These are phyloP conservation scores for Saturnispora saitoi DNA, from an alignment of 805 yeast genomes.

Conservation along the genomic window DNA sequence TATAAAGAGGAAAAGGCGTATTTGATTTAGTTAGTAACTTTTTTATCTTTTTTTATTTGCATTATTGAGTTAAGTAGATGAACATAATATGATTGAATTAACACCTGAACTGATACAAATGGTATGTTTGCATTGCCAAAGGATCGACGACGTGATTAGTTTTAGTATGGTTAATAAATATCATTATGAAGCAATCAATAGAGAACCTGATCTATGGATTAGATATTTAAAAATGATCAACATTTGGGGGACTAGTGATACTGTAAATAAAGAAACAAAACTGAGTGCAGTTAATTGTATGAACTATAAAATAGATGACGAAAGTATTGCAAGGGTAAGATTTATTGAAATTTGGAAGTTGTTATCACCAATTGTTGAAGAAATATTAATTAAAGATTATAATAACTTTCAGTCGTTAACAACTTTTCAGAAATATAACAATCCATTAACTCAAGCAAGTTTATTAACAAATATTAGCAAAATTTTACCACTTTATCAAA, in stretches of 20 bases:
- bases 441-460: slow-evolving; percentile 26
- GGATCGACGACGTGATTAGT: slow-evolving; percentile 22
- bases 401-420: slow-evolving; percentile 26
- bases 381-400: slow-evolving; percentile 27
- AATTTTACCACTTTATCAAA: slow-evolving; percentile 21
- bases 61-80: neutral
- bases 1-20: too few relatives aligned
- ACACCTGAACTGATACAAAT: slow-evolving; percentile 12
- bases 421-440: slow-evolving; percentile 24
- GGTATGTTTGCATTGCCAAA: slow-evolving; percentile 18
- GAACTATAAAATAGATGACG: slow-evolving; percentile 17
- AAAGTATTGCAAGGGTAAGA: slow-evolving; percentile 18
- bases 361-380: slow-evolving; percentile 25
- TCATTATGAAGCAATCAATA: slow-evolving; percentile 19
- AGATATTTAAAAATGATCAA: slow-evolving; percentile 16
- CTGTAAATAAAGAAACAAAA: slow-evolving; percentile 3
- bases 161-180: slow-evolving; percentile 23
- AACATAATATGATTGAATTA: neutral
- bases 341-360: slow-evolving; percentile 23
- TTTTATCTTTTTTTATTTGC: too few relatives aligned
- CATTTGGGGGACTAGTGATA: slow-evolving; percentile 17
- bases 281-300: slow-evolving; percentile 24
- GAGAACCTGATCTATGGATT: slow-evolving; percentile 22
- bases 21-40: too few relatives aligned
- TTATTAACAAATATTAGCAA: slow-evolving; percentile 25